These are phyloP conservation scores for Talaromyces verruculosus DNA, from an alignment of 2,329 filamentous ascomycete genomes.

Conservation along the genomic window DNA sequence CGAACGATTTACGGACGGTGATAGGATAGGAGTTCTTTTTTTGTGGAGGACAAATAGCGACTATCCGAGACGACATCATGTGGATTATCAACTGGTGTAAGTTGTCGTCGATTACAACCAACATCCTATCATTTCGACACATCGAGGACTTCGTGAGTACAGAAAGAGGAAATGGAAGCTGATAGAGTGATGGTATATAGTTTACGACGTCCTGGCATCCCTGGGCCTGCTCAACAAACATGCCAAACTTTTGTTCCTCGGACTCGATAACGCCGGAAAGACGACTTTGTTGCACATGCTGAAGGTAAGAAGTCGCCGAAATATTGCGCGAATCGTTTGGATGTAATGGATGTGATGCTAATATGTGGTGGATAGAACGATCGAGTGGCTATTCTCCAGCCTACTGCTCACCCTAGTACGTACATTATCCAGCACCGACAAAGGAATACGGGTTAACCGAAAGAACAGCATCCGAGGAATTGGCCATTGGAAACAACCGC, in stretches of 20 bases:
- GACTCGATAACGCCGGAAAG: slow-evolving; percentile 92
- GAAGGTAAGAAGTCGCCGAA: slow-evolving; percentile 62
- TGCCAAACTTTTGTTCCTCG: slow-evolving; percentile 90
- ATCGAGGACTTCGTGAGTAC: not conserved
- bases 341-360: not conserved
- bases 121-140: not conserved
- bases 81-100: slow-evolving; percentile 97
- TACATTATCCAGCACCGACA: slow-evolving; percentile 15
- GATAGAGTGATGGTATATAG: slow-evolving; percentile 47
- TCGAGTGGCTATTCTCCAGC: slow-evolving; percentile 85
- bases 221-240: slow-evolving; percentile 93
- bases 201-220: slow-evolving; percentile 86
- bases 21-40: not conserved
- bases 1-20: not conserved
- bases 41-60: not conserved
- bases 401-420: slow-evolving; percentile 87
- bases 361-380: slow-evolving; percentile 64
- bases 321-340: not conserved
- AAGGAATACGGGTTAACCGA: not conserved
- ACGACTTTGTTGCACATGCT: slow-evolving; percentile 93
- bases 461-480: slow-evolving; percentile 75
- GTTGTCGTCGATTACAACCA: slow-evolving; percentile 28
- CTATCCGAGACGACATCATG: slow-evolving; percentile 56
- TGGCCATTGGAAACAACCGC: slow-evolving; percentile 87
- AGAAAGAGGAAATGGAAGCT: not conserved